Evolutionary conservation across 2,329 filamentous ascomycete species (phyloP).

Genomic region (Ceratocystis colombiana): DNA sequence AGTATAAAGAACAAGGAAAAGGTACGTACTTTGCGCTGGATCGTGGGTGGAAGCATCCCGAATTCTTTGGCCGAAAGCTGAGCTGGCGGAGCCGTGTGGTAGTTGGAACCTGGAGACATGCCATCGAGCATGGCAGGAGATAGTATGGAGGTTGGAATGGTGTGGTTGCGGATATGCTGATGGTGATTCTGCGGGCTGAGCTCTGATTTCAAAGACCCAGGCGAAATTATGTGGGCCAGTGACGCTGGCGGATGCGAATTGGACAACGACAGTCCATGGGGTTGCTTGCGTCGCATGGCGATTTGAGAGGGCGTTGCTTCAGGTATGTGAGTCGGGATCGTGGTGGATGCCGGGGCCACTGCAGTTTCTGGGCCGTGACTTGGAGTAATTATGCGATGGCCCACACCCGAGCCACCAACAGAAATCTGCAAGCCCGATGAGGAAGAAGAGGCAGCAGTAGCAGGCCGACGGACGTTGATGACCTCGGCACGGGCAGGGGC

Average conservation of each 20-base stretch:
- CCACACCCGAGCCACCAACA: not conserved
- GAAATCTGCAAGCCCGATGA: not conserved
- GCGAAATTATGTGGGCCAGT: slow-evolving; percentile 6
- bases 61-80: slow-evolving; percentile 26
- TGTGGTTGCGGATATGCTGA: slow-evolving; percentile 16
- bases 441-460: not conserved
- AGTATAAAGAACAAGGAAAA: slow-evolving; percentile 16
- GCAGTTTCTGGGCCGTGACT: not conserved
- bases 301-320: not conserved
- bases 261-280: slow-evolving; percentile 4
- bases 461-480: slow-evolving; percentile 22
- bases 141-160: slow-evolving; percentile 17
- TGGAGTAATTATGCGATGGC: not conserved
- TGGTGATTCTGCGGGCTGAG: not conserved
- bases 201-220: not conserved
- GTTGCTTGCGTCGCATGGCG: not conserved
- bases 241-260: slow-evolving; percentile 13
- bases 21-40: slow-evolving; percentile 28
- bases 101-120: slow-evolving; percentile 2
- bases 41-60: slow-evolving; percentile 26
- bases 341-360: not conserved
- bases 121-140: slow-evolving; percentile 19
- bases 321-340: not conserved
- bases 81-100: slow-evolving; percentile 14
- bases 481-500: slow-evolving; percentile 22